Base-by-base conservation (phyloP, 768 basidiomycete species). In the Rhodotorula babjevae region DNA sequence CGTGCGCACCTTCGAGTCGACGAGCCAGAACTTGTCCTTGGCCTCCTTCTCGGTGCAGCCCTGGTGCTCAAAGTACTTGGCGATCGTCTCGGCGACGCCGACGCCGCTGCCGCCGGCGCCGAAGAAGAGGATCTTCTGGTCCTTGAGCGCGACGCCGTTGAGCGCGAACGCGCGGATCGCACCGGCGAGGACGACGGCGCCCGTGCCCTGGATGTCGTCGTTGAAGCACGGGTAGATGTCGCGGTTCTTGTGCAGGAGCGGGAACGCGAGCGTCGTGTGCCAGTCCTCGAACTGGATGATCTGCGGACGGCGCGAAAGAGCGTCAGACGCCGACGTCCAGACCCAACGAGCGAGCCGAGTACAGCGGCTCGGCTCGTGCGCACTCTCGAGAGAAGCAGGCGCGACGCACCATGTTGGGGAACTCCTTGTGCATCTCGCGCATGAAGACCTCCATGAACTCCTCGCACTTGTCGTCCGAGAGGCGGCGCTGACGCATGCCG, bases 401-500 rank as follows among this genome's bases (percentile, higher is more conserved):
- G 27, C 23, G n/a, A 36, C 68, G 31, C 27, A 69, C 68, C 69
- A 76, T 76, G 49, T 76, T 72, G 29, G 75, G 75, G 71, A 76
- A 76, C 33, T 36, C 72, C 53, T 79, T 79, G 27, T 85, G 82
- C 85, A 94, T 90, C 80, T 90, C 91, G 53, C 83, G 79, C 90
- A 96, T 92, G 82, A 96, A 93, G 80, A 92, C 90, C 78, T 93
- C 91, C 89, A 96, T 91, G 81, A 95, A 93, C 59, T 85, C 59
- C 31, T 62, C 31, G 46, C 63, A 58, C 42, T 87, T 87, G 29
- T 82, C 82, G 36, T 87, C 86, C 1, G 86, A 82, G 36, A 87
- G 83, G 63, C 91, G 87, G 76, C 84, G 87, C 78, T 88, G 87
- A 61, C 90, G 87, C 55, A 90, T 84, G 40, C 94, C 94, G 76